phyloP scores from a whole-genome alignment of 2,329 filamentous ascomycete genomes.

The Cladosporium cucumerinum region DNA sequence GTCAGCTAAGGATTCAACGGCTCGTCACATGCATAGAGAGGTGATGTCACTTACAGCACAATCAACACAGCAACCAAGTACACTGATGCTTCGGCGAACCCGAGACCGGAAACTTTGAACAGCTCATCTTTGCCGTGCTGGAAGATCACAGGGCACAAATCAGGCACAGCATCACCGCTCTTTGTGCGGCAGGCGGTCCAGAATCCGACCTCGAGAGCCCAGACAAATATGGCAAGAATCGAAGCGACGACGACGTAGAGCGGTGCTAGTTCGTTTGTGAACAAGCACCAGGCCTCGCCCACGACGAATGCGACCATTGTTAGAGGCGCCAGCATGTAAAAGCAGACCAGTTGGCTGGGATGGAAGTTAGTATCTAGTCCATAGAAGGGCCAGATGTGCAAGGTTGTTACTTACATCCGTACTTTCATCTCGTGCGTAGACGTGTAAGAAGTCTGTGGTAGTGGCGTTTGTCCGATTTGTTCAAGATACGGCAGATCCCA shows the following conservation, averaged over 20 bases:
- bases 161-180: background rate
- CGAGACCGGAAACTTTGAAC: background rate
- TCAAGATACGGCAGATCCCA: conserved; percentile 3
- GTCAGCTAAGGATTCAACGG: background rate
- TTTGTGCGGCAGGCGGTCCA: background rate
- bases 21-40: too few relatives aligned
- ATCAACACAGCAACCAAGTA: background rate
- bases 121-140: background rate
- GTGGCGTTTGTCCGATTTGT: background rate
- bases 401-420: conserved; percentile 11
- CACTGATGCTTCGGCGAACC: background rate
- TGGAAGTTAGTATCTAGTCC: background rate
- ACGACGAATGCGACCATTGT: background rate
- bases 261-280: conserved; percentile 2
- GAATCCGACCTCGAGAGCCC: background rate
- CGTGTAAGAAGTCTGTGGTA: background rate
- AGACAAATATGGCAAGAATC: background rate
- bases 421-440: conserved; percentile 16
- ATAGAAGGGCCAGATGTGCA: background rate
- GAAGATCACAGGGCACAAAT: background rate
- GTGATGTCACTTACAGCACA: background rate
- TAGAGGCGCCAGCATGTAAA: conserved; percentile 4
- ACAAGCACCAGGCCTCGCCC: background rate
- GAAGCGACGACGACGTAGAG: conserved; percentile 1
- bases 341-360: conserved; percentile 17